A percentile compares a stretch with the other conserved stretches of the same genome.
Evolutionary conservation across 2,329 filamentous ascomycete genomes (phyloP).

Genomic region (Graphilbum fragrans): DNA sequence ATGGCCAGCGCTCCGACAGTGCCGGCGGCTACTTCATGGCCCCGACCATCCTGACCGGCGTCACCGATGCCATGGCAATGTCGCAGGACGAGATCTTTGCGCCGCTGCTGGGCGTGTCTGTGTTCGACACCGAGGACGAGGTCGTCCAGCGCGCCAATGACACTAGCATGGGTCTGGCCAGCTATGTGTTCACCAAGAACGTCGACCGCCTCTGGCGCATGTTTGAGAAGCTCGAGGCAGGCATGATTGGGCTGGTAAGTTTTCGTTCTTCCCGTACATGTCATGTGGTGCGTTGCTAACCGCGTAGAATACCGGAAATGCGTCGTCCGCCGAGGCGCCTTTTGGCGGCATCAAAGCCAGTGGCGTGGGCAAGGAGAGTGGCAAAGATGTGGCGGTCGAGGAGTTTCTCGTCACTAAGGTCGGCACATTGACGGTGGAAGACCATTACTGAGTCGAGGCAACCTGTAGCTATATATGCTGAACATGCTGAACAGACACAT

Average conservation of each 20-base stretch:
- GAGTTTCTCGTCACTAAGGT: conserved; percentile 34
- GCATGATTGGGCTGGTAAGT: conserved; percentile 31
- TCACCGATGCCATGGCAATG: conserved; percentile 34
- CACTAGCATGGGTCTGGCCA: conserved; percentile 46
- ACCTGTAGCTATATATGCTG: too few species aligned
- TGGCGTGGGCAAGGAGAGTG: conserved; percentile 33
- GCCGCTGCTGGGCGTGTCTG: conserved; percentile 41
- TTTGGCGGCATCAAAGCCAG: conserved; percentile 37
- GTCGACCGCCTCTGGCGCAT: conserved; percentile 44
- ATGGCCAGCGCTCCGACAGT: conserved; percentile 29
- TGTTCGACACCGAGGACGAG: conserved; percentile 46
- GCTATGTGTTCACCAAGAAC: conserved; percentile 22
- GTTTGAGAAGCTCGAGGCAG: conserved; percentile 47
- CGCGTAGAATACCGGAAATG: conserved; percentile 27
- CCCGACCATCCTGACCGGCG: conserved; percentile 40
- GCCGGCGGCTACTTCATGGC: conserved; percentile 54
- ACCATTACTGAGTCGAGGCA: conserved; percentile 16
- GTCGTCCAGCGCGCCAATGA: conserved; percentile 41
- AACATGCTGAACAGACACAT: too few species aligned
- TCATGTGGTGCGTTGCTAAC: not conserved
- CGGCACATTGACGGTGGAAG: conserved; percentile 29
- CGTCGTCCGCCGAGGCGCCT: conserved; percentile 28
- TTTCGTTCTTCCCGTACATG: not conserved
- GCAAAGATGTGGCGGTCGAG: conserved; percentile 33
- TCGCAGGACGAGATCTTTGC: conserved; percentile 44